These are phyloP conservation scores for Trametes sanguinea DNA, from an alignment of 768 basidiomycete genomes.

Conservation along the genomic window DNA sequence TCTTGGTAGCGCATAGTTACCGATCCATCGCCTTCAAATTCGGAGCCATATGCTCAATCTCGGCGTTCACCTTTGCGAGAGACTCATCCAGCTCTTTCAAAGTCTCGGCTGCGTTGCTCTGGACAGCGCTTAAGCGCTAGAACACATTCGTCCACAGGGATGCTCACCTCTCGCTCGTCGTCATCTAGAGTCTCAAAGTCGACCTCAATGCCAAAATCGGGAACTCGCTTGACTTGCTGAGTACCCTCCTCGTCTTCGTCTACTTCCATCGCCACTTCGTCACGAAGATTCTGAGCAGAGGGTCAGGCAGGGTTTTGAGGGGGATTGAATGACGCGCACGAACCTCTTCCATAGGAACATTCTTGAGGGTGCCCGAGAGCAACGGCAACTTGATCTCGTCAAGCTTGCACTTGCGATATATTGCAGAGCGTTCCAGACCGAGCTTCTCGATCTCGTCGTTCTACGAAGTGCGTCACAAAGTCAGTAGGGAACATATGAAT, in stretches of 20 bases:
- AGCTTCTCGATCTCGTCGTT: constrained; percentile 92
- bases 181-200: constrained; percentile 77
- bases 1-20: constrained; percentile 36
- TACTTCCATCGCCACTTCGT: constrained; percentile 89
- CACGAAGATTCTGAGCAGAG: constrained; percentile 63
- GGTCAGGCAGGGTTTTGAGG: neutral
- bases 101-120: constrained; percentile 65
- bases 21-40: constrained; percentile 96
- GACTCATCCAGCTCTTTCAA: constrained; percentile 74
- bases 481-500: neutral
- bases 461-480: constrained; percentile 35
- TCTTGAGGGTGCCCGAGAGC: constrained; percentile 69
- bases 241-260: constrained; percentile 86
- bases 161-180: constrained; percentile 66
- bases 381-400: constrained; percentile 90
- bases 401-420: constrained; percentile 90
- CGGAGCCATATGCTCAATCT: constrained; percentile 93
- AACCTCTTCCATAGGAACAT: constrained; percentile 96
- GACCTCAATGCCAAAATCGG: constrained; percentile 88
- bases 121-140: neutral
- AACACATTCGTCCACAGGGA: neutral
- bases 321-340: constrained; percentile 13
- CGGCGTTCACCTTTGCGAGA: constrained; percentile 67
- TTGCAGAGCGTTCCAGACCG: constrained; percentile 78
- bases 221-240: constrained; percentile 68